phyloP scores from a whole-genome alignment of 73 alveolate species.

The Stentor roeselii region DNA sequence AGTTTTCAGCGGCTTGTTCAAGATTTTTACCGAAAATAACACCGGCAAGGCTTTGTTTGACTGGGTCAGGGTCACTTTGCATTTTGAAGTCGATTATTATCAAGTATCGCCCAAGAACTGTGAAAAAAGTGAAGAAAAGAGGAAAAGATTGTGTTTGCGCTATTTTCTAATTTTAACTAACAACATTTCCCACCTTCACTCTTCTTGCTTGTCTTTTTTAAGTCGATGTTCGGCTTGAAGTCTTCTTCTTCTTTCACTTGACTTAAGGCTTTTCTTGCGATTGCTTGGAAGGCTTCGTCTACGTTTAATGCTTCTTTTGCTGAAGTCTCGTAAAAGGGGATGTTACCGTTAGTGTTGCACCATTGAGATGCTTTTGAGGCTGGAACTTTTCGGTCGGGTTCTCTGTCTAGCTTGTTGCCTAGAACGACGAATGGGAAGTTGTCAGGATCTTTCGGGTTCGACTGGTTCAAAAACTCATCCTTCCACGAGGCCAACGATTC shows the following conservation, averaged over 20 bases:
- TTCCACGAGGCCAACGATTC: conserved; percentile 93
- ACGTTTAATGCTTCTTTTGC: conserved; percentile 83
- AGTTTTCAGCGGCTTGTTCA: too few relatives aligned
- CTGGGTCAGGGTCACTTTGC: too few relatives aligned
- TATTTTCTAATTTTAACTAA: too few relatives aligned
- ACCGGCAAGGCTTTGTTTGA: too few relatives aligned
- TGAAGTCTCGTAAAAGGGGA: conserved; percentile 80
- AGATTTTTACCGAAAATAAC: too few relatives aligned
- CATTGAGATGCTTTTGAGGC: conserved; percentile 77
- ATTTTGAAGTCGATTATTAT: too few relatives aligned
- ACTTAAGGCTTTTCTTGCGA: conserved; percentile 69
- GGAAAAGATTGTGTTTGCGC: too few relatives aligned
- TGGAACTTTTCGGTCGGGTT: conserved; percentile 64
- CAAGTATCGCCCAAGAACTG: too few relatives aligned
- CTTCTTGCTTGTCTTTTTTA: background rate
- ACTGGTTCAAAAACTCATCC: conserved; percentile 81
- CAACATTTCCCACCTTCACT: conserved; percentile 2
- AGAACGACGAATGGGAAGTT: conserved; percentile 95
- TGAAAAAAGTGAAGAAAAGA: too few relatives aligned
- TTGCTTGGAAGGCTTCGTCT: conserved; percentile 79
- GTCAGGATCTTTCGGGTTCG: conserved; percentile 88
- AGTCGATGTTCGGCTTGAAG: conserved; percentile 7
- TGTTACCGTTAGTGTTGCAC: conserved; percentile 84
- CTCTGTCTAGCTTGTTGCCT: conserved; percentile 88
- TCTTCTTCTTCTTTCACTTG: conserved; percentile 21